These are phyloP conservation scores for Ustilago curta DNA, from an alignment of 1,284 basidiomycete genomes.

Conservation along the genomic window DNA sequence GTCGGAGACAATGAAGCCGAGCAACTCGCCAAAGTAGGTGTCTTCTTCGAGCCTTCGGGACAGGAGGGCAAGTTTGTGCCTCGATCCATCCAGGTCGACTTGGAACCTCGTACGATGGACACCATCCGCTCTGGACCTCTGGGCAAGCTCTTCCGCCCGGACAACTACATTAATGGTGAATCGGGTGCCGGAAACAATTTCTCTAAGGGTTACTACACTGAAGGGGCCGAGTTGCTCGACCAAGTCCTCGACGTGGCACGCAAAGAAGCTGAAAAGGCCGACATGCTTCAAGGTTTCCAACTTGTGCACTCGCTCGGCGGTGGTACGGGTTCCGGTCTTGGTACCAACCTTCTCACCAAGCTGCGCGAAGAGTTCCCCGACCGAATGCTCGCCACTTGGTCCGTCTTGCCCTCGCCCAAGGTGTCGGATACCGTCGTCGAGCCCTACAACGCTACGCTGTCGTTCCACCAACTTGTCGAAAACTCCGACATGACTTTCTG, in stretches of 20 bases:
- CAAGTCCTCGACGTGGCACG: constrained; percentile 75
- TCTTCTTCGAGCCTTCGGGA: constrained; percentile 68
- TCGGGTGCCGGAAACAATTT: constrained; percentile 89
- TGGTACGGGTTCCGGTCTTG: constrained; percentile 73
- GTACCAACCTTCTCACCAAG: constrained; percentile 67
- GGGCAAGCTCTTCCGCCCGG: constrained; percentile 84
- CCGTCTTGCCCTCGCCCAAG: constrained; percentile 89
- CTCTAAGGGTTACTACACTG: constrained; percentile 77
- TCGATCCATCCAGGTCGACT: constrained; percentile 83
- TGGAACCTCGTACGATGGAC: constrained; percentile 90
- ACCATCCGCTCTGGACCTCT: constrained; percentile 76
- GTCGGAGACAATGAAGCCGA: constrained; percentile 60
- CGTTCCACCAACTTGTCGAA: constrained; percentile 90
- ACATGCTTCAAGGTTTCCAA: constrained; percentile 93
- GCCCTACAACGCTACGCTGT: constrained; percentile 91
- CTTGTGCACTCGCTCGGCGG: constrained; percentile 92
- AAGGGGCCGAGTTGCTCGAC: constrained; percentile 86
- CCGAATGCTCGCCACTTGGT: constrained; percentile 92
- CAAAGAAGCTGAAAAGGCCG: constrained; percentile 77
- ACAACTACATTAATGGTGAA: constrained; percentile 78
- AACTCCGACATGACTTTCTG: constrained; percentile 88
- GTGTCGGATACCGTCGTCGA: constrained; percentile 96
- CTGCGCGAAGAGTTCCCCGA: constrained; percentile 71
- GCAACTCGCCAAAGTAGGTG: constrained; percentile 62
- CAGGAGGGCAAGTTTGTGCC: constrained; percentile 67